Conservation (phyloP, 1,284 basidiomycete genomes). For the Moesziomyces parantarcticus region DNA sequence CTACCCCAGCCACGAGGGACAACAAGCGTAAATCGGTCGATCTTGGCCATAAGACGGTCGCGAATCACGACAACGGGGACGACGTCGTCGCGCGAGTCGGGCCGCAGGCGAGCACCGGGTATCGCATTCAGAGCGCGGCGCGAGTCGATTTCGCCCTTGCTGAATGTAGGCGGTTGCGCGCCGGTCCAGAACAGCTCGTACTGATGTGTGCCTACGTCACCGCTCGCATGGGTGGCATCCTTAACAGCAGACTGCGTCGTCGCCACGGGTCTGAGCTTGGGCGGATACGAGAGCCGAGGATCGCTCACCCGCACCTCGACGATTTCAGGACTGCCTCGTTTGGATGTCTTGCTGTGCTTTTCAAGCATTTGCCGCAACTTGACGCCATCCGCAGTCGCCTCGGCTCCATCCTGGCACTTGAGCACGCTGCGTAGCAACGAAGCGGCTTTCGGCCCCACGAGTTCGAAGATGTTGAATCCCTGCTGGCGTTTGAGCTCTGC, state of each 20-base stretch:
- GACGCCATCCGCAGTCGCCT: background rate
- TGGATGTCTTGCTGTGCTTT: background rate
- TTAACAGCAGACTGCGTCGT: background rate
- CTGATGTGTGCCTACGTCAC: background rate
- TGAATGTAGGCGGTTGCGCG: slow-evolving; percentile 35
- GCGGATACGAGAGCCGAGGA: slow-evolving; percentile 59
- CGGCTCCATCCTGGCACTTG: slow-evolving; percentile 3
- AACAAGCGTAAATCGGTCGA: slow-evolving; percentile 53
- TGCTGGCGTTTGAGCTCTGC: slow-evolving; percentile 18
- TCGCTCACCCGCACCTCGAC: slow-evolving; percentile 52
- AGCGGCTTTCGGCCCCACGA: slow-evolving; percentile 50
- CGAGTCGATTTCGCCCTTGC: slow-evolving; percentile 62
- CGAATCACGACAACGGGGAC: slow-evolving; percentile 53
- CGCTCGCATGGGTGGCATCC: background rate
- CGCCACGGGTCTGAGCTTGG: slow-evolving; percentile 27
- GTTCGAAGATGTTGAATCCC: slow-evolving; percentile 63
- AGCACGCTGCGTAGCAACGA: slow-evolving; percentile 53
- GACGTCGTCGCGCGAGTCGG: slow-evolving; percentile 52
- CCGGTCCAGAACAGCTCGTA: slow-evolving; percentile 37
- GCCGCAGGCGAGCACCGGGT: slow-evolving; percentile 40
- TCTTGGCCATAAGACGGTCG: slow-evolving; percentile 15
- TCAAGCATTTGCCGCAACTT: slow-evolving; percentile 10
- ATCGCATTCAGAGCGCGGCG: slow-evolving; percentile 45
- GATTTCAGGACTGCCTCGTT: background rate
- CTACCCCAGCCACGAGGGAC: slow-evolving; percentile 64